A percentile compares a stretch with the other conserved stretches of the same genome.
These are phyloP conservation scores for Scytalidium lignicola DNA, from an alignment of 2,329 filamentous ascomycete genomes.

Conservation along the genomic window DNA sequence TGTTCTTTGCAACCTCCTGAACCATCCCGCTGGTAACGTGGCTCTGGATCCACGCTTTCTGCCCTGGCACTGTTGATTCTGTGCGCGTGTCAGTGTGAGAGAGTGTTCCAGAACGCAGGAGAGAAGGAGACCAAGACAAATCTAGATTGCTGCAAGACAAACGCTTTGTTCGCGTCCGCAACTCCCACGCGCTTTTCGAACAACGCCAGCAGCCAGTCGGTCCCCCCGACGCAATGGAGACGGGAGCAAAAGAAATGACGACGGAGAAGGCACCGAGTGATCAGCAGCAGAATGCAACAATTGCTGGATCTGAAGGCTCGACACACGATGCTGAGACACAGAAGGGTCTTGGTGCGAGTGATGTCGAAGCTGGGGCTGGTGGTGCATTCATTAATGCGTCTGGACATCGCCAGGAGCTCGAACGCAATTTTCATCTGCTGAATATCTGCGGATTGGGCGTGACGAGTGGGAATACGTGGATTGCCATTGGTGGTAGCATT, in stretches of 20 bases:
- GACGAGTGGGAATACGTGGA: slow-evolving; percentile 39
- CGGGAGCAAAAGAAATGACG: background rate
- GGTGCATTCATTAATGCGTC: slow-evolving; percentile 37
- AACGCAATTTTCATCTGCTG: slow-evolving; percentile 42
- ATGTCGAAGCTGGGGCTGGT: slow-evolving; percentile 7
- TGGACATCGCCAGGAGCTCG: slow-evolving; percentile 46
- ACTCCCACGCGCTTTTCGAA: background rate
- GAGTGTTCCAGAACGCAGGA: too few relatives aligned
- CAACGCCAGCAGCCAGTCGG: too few relatives aligned
- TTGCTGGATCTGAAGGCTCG: slow-evolving; percentile 13
- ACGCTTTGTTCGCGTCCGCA: background rate
- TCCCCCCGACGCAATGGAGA: background rate
- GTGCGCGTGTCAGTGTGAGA: too few relatives aligned
- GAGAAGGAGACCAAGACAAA: too few relatives aligned
- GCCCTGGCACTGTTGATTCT: too few relatives aligned
- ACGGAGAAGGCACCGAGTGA: background rate
- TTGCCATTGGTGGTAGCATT: slow-evolving; percentile 41
- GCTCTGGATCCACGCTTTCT: too few relatives aligned
- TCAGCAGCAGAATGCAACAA: slow-evolving; percentile 10
- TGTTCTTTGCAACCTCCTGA: too few relatives aligned
- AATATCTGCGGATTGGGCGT: slow-evolving; percentile 41
- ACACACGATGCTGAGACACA: slow-evolving; percentile 3
- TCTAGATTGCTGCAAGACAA: too few relatives aligned
- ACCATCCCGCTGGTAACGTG: too few relatives aligned
- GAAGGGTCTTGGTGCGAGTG: slow-evolving; percentile 7